A percentile compares a stretch with the other conserved stretches of the same genome.
phyloP scores from a whole-genome alignment of 805 yeast genomes.

The Phaffomyces thermotolerans region DNA sequence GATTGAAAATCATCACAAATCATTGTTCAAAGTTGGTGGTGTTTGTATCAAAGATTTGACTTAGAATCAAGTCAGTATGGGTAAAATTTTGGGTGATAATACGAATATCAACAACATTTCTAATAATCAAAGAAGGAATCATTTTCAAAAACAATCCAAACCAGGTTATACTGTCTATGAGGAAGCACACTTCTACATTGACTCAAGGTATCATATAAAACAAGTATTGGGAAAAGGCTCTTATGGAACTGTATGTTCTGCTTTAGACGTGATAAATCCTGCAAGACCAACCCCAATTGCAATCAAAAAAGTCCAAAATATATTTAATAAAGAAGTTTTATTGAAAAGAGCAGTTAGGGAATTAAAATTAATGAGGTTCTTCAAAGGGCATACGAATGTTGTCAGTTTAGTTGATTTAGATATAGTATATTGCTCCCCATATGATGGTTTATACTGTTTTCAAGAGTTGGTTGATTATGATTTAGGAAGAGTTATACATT shows the following conservation, averaged over 20 bases:
- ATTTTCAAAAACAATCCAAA: slow-evolving; percentile 7
- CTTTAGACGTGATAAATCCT: slow-evolving; percentile 40
- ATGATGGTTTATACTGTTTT: slow-evolving; percentile 82
- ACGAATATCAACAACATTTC: slow-evolving; percentile 7
- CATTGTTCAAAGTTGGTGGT: neutral
- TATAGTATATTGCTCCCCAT: slow-evolving; percentile 55
- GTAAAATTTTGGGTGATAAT: slow-evolving; percentile 8
- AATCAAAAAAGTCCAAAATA: slow-evolving; percentile 70
- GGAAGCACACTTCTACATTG: slow-evolving; percentile 54
- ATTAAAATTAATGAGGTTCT: slow-evolving; percentile 68
- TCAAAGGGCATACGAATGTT: slow-evolving; percentile 80
- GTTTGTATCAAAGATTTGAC: neutral
- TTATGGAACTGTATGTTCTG: slow-evolving; percentile 80
- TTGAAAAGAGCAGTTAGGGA: slow-evolving; percentile 80
- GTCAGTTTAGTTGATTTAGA: slow-evolving; percentile 70
- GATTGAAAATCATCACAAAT: no score
- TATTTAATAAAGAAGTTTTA: slow-evolving; percentile 59
- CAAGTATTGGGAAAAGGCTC: slow-evolving; percentile 74
- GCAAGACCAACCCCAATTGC: slow-evolving; percentile 42
- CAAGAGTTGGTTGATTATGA: slow-evolving; percentile 84
- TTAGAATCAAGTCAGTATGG: neutral
- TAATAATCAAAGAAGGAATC: neutral
- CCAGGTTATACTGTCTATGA: slow-evolving; percentile 34
- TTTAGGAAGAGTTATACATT: slow-evolving; percentile 71
- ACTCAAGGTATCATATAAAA: slow-evolving; percentile 50